Evolutionary conservation across 2,329 filamentous ascomycete species (phyloP).

Genomic region (Gaeumannomyces sp.): DNA sequence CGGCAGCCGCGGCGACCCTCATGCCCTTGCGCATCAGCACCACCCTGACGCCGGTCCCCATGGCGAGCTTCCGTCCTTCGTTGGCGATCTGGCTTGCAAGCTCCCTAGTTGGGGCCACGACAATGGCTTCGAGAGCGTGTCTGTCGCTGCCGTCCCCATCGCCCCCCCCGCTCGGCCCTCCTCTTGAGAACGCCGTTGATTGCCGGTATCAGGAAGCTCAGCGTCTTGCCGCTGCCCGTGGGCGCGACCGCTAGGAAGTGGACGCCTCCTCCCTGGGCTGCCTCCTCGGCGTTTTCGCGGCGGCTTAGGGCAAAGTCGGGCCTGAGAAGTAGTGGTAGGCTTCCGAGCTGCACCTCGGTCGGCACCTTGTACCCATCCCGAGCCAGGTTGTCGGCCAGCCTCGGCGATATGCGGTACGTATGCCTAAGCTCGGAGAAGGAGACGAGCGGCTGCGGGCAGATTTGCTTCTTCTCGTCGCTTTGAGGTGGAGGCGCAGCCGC

Average conservation of each 20-base stretch:
- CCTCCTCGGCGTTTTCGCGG: constrained; percentile 22
- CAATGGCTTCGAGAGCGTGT: constrained; percentile 57
- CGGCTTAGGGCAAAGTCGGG: constrained; percentile 42
- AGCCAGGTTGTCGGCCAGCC: constrained; percentile 70
- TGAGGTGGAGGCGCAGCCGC: constrained; percentile 38
- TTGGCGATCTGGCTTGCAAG: constrained; percentile 74
- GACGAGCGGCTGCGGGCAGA: constrained; percentile 75
- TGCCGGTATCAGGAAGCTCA: constrained; percentile 84
- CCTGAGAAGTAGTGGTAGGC: constrained; percentile 69
- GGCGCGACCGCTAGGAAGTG: constrained; percentile 87
- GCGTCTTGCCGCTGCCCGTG: constrained; percentile 92
- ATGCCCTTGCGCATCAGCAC: constrained; percentile 83
- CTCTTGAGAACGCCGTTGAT: constrained; percentile 67
- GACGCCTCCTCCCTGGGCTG: constrained; percentile 34
- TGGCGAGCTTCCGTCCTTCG: constrained; percentile 71
- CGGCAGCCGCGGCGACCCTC: constrained; percentile 49
- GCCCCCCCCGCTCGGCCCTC: constrained; percentile 30
- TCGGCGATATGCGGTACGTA: constrained; percentile 65
- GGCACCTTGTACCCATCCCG: constrained; percentile 82
- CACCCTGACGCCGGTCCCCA: constrained; percentile 71
- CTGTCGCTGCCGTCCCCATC: constrained; percentile 17
- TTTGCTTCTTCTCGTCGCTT: constrained; percentile 47
- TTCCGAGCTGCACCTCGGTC: constrained; percentile 89
- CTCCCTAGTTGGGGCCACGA: constrained; percentile 74
- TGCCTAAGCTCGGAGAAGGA: constrained; percentile 68